A percentile compares a stretch with the other conserved stretches of the same genome.
Conservation (phyloP, 352 stramenopile species). For the Pythium vanterpoolii region DNA sequence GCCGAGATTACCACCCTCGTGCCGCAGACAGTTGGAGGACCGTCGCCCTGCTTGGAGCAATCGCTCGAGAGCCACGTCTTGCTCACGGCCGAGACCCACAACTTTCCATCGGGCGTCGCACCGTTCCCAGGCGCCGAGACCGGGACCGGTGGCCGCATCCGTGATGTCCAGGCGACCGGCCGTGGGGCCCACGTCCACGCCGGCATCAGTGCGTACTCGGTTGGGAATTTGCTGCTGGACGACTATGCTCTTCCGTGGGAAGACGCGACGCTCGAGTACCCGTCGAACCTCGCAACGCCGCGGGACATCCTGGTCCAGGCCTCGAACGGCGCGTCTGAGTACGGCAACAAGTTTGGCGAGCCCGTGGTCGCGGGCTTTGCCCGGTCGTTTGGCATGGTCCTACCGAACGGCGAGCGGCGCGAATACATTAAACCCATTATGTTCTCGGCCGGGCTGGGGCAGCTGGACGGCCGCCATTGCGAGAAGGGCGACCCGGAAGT, state of each 20-base stretch:
- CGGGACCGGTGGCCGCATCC: conserved; percentile 96
- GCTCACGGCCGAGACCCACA: conserved; percentile 99
- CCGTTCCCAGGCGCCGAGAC: conserved; percentile 96
- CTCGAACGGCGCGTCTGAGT: conserved; percentile 98
- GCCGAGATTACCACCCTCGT: conserved; percentile 87
- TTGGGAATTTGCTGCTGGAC: conserved; percentile 96
- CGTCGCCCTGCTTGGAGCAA: conserved; percentile 62
- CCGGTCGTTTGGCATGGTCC: conserved; percentile 95
- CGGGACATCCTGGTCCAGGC: conserved; percentile 96
- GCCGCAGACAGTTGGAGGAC: conserved; percentile 57
- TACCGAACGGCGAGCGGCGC: conserved; percentile 93
- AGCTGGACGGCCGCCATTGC: conserved; percentile 93
- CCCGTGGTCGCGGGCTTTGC: conserved; percentile 98
- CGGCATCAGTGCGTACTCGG: conserved; percentile 84
- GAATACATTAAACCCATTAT: conserved; percentile 99
- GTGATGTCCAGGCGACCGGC: conserved; percentile 98
- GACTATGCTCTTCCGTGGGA: conserved; percentile 97
- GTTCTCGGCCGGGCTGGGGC: conserved; percentile 98
- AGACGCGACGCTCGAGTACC: conserved; percentile 89
- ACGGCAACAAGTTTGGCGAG: conserved; percentile 99
- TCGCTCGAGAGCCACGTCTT: conserved; percentile 92
- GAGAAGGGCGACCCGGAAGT: conserved; percentile 93
- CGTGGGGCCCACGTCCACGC: conserved; percentile 94
- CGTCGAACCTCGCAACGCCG: conserved; percentile 86
- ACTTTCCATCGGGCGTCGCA: conserved; percentile 97